Conservation (phyloP, 495 filamentous ascomycete genomes). For the Penicillium subrubescens region DNA sequence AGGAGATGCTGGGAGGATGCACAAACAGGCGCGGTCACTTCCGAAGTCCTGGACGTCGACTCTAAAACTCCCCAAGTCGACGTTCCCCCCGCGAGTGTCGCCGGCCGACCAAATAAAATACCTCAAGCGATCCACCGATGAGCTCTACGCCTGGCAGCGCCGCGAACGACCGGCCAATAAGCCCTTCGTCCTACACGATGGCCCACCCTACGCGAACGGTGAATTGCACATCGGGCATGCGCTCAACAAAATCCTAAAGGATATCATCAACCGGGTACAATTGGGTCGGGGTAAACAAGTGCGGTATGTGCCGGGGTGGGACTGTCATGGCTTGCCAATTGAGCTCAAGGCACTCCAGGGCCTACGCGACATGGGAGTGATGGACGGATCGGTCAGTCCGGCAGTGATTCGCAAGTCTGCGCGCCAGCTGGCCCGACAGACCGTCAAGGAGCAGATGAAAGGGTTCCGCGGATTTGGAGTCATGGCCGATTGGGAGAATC, state of each 20-base stretch:
- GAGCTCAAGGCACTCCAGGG: slow-evolving; percentile 91
- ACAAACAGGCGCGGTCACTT: slow-evolving; percentile 46
- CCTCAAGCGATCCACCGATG: slow-evolving; percentile 78
- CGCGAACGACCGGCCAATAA: slow-evolving; percentile 57
- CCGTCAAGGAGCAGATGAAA: slow-evolving; percentile 78
- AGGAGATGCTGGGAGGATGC: slow-evolving; percentile 52
- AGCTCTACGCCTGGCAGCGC: slow-evolving; percentile 86
- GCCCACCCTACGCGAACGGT: slow-evolving; percentile 96
- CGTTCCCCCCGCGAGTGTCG: slow-evolving; percentile 57
- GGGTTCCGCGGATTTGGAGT: slow-evolving; percentile 82
- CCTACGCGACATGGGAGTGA: slow-evolving; percentile 33
- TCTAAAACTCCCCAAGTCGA: slow-evolving; percentile 59
- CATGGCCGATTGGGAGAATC: slow-evolving; percentile 92
- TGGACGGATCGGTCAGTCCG: slow-evolving; percentile 27
- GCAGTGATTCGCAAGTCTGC: slow-evolving; percentile 69
- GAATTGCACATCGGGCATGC: slow-evolving; percentile 96
- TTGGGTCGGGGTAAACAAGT: slow-evolving; percentile 75
- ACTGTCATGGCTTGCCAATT: slow-evolving; percentile 97
- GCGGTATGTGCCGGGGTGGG: slow-evolving; percentile 94
- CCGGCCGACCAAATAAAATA: slow-evolving; percentile 60
- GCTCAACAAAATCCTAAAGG: slow-evolving; percentile 96
- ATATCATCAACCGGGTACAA: slow-evolving; percentile 82
- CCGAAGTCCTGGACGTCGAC: slow-evolving; percentile 61
- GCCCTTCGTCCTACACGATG: slow-evolving; percentile 88
- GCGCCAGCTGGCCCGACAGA: slow-evolving; percentile 68